Conservation (phyloP, 768 basidiomycete species). For the Candolleomyces efflorescens region DNA sequence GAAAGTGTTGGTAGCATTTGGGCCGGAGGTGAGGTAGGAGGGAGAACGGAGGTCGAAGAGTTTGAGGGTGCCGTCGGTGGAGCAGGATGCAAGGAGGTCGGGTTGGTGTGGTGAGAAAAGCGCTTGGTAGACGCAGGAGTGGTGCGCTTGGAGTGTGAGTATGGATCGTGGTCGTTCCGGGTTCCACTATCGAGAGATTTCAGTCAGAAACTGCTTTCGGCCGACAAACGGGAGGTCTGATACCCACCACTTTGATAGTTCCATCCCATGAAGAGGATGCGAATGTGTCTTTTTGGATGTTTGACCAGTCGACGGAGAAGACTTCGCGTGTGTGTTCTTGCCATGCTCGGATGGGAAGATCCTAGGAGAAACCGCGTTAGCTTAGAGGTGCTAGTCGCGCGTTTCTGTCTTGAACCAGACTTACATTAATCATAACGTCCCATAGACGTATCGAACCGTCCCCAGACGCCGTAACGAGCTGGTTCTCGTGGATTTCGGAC, state of each 20-base stretch:
- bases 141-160: conserved; percentile 77
- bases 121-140: conserved; percentile 84
- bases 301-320: conserved; percentile 94
- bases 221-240: conserved; percentile 7
- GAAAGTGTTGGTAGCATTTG: conserved; percentile 42
- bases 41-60: conserved; percentile 76
- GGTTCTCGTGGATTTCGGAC: conserved; percentile 95
- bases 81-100: conserved; percentile 76
- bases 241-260: conserved; percentile 74
- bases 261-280: conserved; percentile 93
- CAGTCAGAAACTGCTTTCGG: too few species aligned
- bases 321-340: conserved; percentile 93
- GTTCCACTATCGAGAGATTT: too few species aligned
- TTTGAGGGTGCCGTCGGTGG: conserved; percentile 80
- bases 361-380: conserved; percentile 44
- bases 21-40: conserved; percentile 43
- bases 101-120: conserved; percentile 92
- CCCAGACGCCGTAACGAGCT: conserved; percentile 83
- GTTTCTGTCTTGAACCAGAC: conserved; percentile 7
- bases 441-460: conserved; percentile 89
- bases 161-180: conserved; percentile 79
- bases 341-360: conserved; percentile 88
- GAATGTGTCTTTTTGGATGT: conserved; percentile 85
- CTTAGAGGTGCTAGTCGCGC: background rate
- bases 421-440: conserved; percentile 84